Base-by-base conservation (phyloP, 2,329 filamentous ascomycete genomes). In the Corynespora cassiicola region DNA sequence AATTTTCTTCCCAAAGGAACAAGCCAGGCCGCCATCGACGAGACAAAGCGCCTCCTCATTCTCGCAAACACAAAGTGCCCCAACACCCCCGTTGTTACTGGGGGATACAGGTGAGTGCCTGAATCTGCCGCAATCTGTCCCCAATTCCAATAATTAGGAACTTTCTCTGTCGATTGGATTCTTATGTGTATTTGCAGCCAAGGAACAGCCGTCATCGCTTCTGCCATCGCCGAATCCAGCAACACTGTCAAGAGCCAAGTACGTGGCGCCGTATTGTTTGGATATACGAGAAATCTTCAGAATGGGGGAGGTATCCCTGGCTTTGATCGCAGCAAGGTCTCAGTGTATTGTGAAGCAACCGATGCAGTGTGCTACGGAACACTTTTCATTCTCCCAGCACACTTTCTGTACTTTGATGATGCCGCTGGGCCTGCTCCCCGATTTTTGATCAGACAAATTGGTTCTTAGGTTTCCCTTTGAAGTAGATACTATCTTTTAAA, bases 241-340 rank as follows among this genome's bases (percentile, higher is more conserved):
- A 19, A 49, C 10, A 42, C 46, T 2, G 52, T 68, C 14, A 56
- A 56, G 35, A 34, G 53, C 18, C 54, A 58, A 18, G 54, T 72
- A 38, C 63, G 63, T n/a, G 69, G 68, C 10, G 54, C 66, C 2
- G 68, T 70, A 17, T 53, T 70, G 11, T 72, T 69, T 31, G 69
- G 70, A 9, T 68, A 73, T 52, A 72, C 69, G 5, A 58, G 61
- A 44, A 72, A 72, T 34, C 31, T 37, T 34, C 68, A 71, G 51
- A 67, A 69, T 33, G 36, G 41, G 18, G 66, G 69, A 9, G 43
- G 49, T 8, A 70, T 72, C 28, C 49, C 55, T 1, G 51, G 50
- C 28, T 71, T 65, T 35, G 65, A 69, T 3, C 19, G 42, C 4
- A 54, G 50, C 6, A 57, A 64, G 32, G 39, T 68, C 14, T 52